These are phyloP conservation scores for Phaseolus coccineus DNA, from an alignment of 331 rosid genomes.

Conservation along the genomic window DNA sequence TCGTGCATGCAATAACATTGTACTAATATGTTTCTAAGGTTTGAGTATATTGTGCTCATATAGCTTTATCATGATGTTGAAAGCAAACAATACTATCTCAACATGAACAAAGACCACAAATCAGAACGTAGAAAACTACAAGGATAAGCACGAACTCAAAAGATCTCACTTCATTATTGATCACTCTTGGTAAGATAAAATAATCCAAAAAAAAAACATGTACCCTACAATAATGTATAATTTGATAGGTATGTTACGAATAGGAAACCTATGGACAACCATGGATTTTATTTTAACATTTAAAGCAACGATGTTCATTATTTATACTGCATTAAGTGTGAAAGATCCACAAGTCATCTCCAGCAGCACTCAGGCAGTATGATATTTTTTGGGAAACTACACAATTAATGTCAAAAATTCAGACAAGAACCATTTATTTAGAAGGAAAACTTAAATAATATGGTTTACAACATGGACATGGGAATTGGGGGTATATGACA, in stretches of 20 bases:
- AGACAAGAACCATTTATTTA: neutral
- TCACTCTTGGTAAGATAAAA: conserved; percentile 19
- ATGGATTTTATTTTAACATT: conserved; percentile 22
- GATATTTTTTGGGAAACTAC: conserved; percentile 18
- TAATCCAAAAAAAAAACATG: conserved; percentile 24
- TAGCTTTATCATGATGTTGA: conserved; percentile 26
- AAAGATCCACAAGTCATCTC: conserved; percentile 16
- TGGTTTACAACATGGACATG: neutral
- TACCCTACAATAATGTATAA: conserved; percentile 1
- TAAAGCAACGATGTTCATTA: neutral
- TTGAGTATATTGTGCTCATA: conserved; percentile 9
- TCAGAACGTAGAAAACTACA: conserved; percentile 23
- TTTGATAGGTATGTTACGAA: conserved; percentile 4
- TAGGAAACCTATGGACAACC: conserved; percentile 8
- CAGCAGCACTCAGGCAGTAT: neutral
- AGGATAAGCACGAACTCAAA: conserved; percentile 16
- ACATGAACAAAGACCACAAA: conserved; percentile 6
- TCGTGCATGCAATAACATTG: neutral
- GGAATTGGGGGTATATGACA: neutral
- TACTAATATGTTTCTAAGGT: conserved; percentile 7
- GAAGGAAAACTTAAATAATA: conserved; percentile 8
- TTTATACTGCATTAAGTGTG: neutral
- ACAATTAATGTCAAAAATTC: neutral
- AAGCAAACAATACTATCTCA: conserved; percentile 16
- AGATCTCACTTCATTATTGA: conserved; percentile 22